Conservation (phyloP, 352 stramenopile genomes). For the Phytopythium vexans region DNA sequence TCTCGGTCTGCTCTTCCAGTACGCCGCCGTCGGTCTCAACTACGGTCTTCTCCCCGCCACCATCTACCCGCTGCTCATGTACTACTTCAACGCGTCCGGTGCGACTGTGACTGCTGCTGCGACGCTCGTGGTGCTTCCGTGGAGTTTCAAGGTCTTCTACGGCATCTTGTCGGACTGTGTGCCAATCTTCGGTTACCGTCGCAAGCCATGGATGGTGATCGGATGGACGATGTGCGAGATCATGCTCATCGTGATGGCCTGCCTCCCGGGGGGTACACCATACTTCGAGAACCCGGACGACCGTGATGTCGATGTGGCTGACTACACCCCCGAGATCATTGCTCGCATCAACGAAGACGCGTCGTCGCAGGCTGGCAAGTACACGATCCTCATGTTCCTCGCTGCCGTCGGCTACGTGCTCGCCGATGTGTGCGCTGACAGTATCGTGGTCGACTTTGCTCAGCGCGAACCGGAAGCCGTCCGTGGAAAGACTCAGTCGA, state of each 20-base stretch:
- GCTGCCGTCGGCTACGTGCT: slow-evolving; percentile 72
- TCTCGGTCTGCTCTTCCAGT: slow-evolving; percentile 47
- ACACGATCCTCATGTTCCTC: slow-evolving; percentile 72
- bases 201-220: slow-evolving; percentile 60
- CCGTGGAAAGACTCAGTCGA: slow-evolving; percentile 36
- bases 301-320: slow-evolving; percentile 9
- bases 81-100: slow-evolving; percentile 46
- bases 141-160: no score
- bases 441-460: slow-evolving; percentile 37
- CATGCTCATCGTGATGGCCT: slow-evolving; percentile 44
- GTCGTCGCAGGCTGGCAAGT: slow-evolving; percentile 33
- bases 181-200: slow-evolving; percentile 56
- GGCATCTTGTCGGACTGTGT: no score
- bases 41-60: slow-evolving; percentile 39
- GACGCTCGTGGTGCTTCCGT: no score
- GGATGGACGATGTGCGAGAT: slow-evolving; percentile 42
- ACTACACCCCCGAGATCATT: slow-evolving; percentile 23
- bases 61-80: slow-evolving; percentile 50
- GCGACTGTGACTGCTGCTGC: slow-evolving; percentile 19
- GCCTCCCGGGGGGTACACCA: slow-evolving; percentile 31
- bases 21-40: slow-evolving; percentile 46
- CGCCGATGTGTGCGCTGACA: slow-evolving; percentile 71
- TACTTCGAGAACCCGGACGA: slow-evolving; percentile 36
- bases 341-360: slow-evolving; percentile 32
- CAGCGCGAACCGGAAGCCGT: slow-evolving; percentile 38